phyloP scores from a whole-genome alignment of 192 early-diverging fungal species.

The Linnemannia schmuckeri region DNA sequence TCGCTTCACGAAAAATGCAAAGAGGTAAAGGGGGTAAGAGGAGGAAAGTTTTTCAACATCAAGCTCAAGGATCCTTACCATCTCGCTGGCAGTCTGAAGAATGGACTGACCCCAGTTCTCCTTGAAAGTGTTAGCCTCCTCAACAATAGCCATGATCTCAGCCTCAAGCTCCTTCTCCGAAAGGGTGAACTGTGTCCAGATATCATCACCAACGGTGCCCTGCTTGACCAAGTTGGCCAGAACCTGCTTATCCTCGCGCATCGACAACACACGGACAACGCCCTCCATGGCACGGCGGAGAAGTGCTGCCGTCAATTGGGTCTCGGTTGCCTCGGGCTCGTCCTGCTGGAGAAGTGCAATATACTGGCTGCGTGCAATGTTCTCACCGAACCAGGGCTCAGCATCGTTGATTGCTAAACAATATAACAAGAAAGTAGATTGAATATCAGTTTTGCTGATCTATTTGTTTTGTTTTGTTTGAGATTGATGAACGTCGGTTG shows the following conservation, averaged over 20 bases:
- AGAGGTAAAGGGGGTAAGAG: too few relatives aligned
- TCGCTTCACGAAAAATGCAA: not conserved
- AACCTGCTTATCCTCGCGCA: conserved; percentile 87
- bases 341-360: conserved; percentile 72
- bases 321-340: conserved; percentile 70
- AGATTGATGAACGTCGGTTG: not conserved
- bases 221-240: conserved; percentile 82
- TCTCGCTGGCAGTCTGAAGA: conserved; percentile 86
- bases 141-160: conserved; percentile 87
- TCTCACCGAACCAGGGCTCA: conserved; percentile 80
- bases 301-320: conserved; percentile 79
- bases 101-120: conserved; percentile 90
- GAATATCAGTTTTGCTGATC: not conserved
- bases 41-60: not conserved
- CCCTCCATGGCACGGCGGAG: conserved; percentile 89
- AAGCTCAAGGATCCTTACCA: conserved; percentile 57
- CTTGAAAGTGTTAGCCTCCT: conserved; percentile 86
- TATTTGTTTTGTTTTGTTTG: not conserved
- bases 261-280: conserved; percentile 79
- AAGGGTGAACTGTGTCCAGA: conserved; percentile 80
- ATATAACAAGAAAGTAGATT: not conserved
- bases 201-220: conserved; percentile 88
- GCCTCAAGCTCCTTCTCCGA: conserved; percentile 87
- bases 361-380: conserved; percentile 78
- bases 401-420: conserved; percentile 50